Percentiles rank a stretch among this genome's conserved stretches.
These are phyloP conservation scores for Thermoascus crustaceus DNA, from an alignment of 2,329 filamentous ascomycete species.

Conservation along the genomic window DNA sequence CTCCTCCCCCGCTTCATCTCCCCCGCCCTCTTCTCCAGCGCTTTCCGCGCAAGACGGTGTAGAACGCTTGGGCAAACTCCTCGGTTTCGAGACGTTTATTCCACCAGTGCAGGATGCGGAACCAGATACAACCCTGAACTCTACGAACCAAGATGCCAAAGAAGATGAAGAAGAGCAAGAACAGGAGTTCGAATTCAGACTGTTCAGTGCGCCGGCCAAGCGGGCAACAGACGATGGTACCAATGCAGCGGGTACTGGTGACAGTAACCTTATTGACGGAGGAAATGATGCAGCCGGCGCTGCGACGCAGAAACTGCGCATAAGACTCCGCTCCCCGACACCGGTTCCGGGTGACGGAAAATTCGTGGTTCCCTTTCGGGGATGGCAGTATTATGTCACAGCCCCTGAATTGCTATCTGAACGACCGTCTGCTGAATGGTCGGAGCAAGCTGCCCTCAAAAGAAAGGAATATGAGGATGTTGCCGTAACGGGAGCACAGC, in stretches of 20 bases:
- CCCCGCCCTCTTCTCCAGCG: conserved; percentile 21
- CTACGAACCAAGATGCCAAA: conserved; percentile 3
- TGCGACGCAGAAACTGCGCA: conserved; percentile 30
- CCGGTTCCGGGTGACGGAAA: conserved; percentile 27
- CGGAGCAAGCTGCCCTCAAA: conserved; percentile 11
- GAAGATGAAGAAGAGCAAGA: conserved; percentile 25
- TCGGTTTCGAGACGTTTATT: conserved; percentile 24
- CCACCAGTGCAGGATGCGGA: conserved; percentile 1
- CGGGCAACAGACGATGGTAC: conserved; percentile 5
- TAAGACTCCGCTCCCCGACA: conserved; percentile 32
- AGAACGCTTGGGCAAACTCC: conserved; percentile 24
- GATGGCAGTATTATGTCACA: conserved; percentile 36
- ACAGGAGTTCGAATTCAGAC: conserved; percentile 37
- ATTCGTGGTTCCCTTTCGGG: conserved; percentile 33
- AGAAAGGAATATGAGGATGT: conserved; percentile 27
- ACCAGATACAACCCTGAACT: not conserved
- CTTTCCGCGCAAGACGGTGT: conserved; percentile 20
- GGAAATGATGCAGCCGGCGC: not conserved
- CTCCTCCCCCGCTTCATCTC: conserved; percentile 21
- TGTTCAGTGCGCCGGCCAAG: conserved; percentile 29
- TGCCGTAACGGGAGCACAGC: conserved; percentile 27
- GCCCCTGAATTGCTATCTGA: conserved; percentile 22
- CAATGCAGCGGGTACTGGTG: not conserved
- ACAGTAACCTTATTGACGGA: not conserved
- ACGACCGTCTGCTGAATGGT: conserved; percentile 9